These are phyloP conservation scores for Fusarium sp. DNA, from an alignment of 2,329 filamentous ascomycete species.

Conservation along the genomic window DNA sequence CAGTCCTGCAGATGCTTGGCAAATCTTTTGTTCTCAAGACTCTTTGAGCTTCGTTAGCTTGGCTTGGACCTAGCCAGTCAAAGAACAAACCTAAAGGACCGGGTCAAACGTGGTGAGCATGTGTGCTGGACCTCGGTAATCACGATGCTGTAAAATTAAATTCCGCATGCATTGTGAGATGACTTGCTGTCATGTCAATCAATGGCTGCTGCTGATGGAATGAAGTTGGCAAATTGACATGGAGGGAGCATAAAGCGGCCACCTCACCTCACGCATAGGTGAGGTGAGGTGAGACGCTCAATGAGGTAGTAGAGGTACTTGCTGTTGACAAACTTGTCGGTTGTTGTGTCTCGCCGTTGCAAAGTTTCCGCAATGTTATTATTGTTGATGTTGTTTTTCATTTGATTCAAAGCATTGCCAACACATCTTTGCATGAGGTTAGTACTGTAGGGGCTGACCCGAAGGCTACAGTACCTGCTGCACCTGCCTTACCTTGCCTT, in stretches of 20 bases:
- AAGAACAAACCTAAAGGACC: not conserved
- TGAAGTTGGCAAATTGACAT: constrained; percentile 11
- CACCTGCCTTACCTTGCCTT: constrained; percentile 36
- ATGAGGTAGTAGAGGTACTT: constrained; percentile 36
- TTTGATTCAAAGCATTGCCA: constrained; percentile 72
- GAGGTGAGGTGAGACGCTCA: constrained; percentile 18
- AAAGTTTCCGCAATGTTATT: constrained; percentile 43
- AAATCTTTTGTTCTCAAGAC: constrained; percentile 19
- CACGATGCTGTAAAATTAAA: not conserved
- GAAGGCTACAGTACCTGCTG: constrained; percentile 24
- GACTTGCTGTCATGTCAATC: not conserved
- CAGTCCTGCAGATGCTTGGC: constrained; percentile 35
- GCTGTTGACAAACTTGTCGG: constrained; percentile 31
- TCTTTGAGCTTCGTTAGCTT: constrained; percentile 14
- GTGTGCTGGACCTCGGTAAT: not conserved
- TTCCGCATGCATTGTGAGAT: constrained; percentile 4
- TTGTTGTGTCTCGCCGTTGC: constrained; percentile 38
- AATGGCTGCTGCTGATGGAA: not conserved
- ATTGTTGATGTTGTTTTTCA: constrained; percentile 51
- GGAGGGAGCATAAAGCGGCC: constrained; percentile 17
- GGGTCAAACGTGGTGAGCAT: not conserved
- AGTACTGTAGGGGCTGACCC: constrained; percentile 49
- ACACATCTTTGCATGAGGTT: constrained; percentile 80
- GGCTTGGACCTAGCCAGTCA: not conserved
- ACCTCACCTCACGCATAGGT: constrained; percentile 10